These are phyloP conservation scores for Candida glaebosa DNA, from an alignment of 805 yeast genomes.

Conservation along the genomic window DNA sequence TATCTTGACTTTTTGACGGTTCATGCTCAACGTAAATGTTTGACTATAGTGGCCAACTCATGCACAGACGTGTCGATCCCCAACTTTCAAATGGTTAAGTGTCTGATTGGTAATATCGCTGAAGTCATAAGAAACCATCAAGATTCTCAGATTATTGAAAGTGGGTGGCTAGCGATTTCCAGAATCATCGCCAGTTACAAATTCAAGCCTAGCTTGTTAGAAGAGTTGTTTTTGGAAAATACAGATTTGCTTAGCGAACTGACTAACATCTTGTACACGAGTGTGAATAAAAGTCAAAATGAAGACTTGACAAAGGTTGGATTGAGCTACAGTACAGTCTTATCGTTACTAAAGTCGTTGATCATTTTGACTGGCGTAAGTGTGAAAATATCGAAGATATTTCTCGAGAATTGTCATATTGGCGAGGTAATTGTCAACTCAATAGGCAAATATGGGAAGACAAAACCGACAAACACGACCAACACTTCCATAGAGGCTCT, in stretches of 20 bases:
- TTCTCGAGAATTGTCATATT: conserved; percentile 48
- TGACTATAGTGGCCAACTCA: conserved; percentile 68
- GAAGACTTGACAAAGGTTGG: conserved; percentile 18
- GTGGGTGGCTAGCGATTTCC: conserved; percentile 62
- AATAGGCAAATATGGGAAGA: conserved; percentile 48
- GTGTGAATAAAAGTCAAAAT: conserved; percentile 24
- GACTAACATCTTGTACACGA: conserved; percentile 19
- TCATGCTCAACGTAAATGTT: conserved; percentile 83
- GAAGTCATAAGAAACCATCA: conserved; percentile 51
- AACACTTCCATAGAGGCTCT: conserved; percentile 60
- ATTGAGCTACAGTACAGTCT: conserved; percentile 34
- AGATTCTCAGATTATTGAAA: conserved; percentile 60
- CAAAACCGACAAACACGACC: conserved; percentile 5
- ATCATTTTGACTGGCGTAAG: conserved; percentile 41
- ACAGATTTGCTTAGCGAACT: conserved; percentile 20
- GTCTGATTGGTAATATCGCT: conserved; percentile 57
- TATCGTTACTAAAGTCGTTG: conserved; percentile 42
- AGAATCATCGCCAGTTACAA: conserved; percentile 52
- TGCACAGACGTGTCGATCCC: conserved; percentile 45
- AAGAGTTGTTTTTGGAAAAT: conserved; percentile 33
- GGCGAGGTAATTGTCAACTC: conserved; percentile 48
- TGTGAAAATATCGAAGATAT: conserved; percentile 37
- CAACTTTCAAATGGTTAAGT: conserved; percentile 48
- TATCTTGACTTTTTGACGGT: conserved; percentile 85
- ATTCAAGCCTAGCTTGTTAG: conserved; percentile 40